Evolutionary conservation across 2,329 filamentous ascomycete species (phyloP).

Genomic region (Talaromyces sp.): DNA sequence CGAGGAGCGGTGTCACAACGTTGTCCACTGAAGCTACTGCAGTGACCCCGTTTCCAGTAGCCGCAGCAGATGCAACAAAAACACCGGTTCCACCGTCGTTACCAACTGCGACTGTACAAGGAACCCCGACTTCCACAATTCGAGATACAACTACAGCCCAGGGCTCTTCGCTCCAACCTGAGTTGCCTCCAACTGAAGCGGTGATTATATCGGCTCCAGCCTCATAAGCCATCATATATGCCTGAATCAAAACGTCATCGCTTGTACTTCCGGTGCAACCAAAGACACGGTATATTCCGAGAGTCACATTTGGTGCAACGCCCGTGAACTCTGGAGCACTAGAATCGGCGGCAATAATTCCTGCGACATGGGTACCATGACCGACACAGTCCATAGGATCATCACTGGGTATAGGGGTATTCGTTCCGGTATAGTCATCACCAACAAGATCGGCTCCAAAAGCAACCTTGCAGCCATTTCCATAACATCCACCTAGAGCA

Average conservation of each 20-base stretch:
- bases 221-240: constrained; percentile 60
- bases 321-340: constrained; percentile 56
- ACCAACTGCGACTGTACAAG: constrained; percentile 36
- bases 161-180: constrained; percentile 32
- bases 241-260: constrained; percentile 58
- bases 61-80: constrained; percentile 45
- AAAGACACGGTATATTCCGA: constrained; percentile 59
- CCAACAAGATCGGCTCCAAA: constrained; percentile 59
- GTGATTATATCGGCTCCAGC: constrained; percentile 49
- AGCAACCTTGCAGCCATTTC: constrained; percentile 56
- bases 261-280: constrained; percentile 52
- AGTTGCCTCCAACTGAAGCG: constrained; percentile 33
- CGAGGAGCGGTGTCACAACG: constrained; percentile 30
- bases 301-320: constrained; percentile 54
- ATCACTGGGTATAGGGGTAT: constrained; percentile 44
- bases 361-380: constrained; percentile 62
- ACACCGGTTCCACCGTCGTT: constrained; percentile 51
- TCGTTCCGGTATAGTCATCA: constrained; percentile 42
- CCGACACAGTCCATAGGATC: constrained; percentile 57
- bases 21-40: constrained; percentile 48
- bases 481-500: constrained; percentile 63
- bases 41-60: constrained; percentile 44
- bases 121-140: constrained; percentile 17
- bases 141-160: constrained; percentile 17
- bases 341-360: constrained; percentile 60